A percentile compares a stretch with the other conserved stretches of the same genome.
Conservation (phyloP, 1,284 basidiomycete genomes). For the Coriolopsis trogii region DNA sequence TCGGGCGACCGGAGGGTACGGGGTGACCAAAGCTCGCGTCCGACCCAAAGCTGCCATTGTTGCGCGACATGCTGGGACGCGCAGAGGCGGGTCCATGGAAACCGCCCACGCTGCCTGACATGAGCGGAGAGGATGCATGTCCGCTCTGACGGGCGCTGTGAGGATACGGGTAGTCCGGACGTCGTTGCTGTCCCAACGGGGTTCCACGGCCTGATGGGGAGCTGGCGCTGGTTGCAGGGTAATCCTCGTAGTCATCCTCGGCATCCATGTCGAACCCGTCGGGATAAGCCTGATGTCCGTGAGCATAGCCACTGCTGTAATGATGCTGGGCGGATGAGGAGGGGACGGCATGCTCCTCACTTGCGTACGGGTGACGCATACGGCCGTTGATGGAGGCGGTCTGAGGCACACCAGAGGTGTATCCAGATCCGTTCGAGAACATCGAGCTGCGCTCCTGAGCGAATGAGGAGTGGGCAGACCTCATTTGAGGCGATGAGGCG, state of each 20-base stretch:
- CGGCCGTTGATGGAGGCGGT: slow-evolving; percentile 30
- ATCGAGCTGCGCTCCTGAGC: slow-evolving; percentile 29
- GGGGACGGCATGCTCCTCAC: slow-evolving; percentile 30
- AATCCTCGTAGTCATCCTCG: slow-evolving; percentile 78
- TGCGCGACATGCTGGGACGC: slow-evolving; percentile 51
- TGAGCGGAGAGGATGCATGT: slow-evolving; percentile 21
- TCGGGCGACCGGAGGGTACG: slow-evolving; percentile 46
- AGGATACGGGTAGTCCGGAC: slow-evolving; percentile 49
- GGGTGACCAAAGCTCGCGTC: slow-evolving; percentile 52
- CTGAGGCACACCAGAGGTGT: slow-evolving; percentile 19
- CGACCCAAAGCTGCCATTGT: slow-evolving; percentile 49
- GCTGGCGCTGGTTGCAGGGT: slow-evolving; percentile 52
- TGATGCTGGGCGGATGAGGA: slow-evolving; percentile 28
- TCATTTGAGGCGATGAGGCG: slow-evolving; percentile 38
- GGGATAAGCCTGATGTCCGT: slow-evolving; percentile 60
- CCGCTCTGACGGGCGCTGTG: slow-evolving; percentile 29
- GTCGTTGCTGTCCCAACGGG: slow-evolving; percentile 59
- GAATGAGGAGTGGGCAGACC: slow-evolving; percentile 25
- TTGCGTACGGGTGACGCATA: slow-evolving; percentile 31
- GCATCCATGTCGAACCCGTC: slow-evolving; percentile 68
- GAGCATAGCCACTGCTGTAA: slow-evolving; percentile 33
- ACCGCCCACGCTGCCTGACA: slow-evolving; percentile 13
- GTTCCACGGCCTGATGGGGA: slow-evolving; percentile 69
- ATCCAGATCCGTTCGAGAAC: slow-evolving; percentile 31
- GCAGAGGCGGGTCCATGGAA: slow-evolving; percentile 23